Evolutionary conservation across 768 basidiomycete species (phyloP).

Genomic region (Leccinum rimulosum): DNA sequence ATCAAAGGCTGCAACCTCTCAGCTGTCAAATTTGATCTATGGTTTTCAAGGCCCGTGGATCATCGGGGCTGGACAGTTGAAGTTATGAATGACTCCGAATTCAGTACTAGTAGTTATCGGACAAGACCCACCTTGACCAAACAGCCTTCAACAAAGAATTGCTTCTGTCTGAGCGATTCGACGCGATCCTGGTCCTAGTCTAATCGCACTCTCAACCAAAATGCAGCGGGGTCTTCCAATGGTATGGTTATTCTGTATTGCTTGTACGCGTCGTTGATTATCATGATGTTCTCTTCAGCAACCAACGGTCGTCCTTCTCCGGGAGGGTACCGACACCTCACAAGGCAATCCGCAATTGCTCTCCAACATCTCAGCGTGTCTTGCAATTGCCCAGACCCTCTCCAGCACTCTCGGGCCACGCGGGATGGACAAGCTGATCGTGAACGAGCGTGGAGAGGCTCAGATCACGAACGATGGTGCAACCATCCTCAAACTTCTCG

Average conservation of each 20-base stretch:
- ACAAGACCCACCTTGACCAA: constrained; percentile 7
- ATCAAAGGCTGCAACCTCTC: no score
- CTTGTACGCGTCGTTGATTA: constrained; percentile 12
- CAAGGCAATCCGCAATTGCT: constrained; percentile 91
- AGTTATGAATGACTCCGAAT: no score
- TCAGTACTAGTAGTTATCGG: no score
- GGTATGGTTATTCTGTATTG: constrained; percentile 39
- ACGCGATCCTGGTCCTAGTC: constrained; percentile 3
- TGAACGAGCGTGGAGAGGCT: constrained; percentile 88
- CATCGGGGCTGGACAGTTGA: no score
- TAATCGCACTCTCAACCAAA: constrained; percentile 35
- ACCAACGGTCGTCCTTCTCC: constrained; percentile 95
- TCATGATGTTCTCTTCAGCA: constrained; percentile 50
- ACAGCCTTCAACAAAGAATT: constrained; percentile 21
- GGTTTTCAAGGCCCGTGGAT: no score
- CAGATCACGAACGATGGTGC: constrained; percentile 99
- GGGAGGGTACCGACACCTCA: constrained; percentile 94
- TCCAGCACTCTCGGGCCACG: constrained; percentile 95
- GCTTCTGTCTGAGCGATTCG: not conserved
- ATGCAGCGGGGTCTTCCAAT: constrained; percentile 86
- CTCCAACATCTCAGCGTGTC: constrained; percentile 95
- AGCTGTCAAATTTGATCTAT: no score
- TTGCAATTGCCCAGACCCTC: constrained; percentile 88
- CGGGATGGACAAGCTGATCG: constrained; percentile 99
- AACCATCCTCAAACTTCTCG: constrained; percentile 94